Evolutionary conservation across 2,329 filamentous ascomycete genomes (phyloP).

Genomic region (Elsinoe arachidis): DNA sequence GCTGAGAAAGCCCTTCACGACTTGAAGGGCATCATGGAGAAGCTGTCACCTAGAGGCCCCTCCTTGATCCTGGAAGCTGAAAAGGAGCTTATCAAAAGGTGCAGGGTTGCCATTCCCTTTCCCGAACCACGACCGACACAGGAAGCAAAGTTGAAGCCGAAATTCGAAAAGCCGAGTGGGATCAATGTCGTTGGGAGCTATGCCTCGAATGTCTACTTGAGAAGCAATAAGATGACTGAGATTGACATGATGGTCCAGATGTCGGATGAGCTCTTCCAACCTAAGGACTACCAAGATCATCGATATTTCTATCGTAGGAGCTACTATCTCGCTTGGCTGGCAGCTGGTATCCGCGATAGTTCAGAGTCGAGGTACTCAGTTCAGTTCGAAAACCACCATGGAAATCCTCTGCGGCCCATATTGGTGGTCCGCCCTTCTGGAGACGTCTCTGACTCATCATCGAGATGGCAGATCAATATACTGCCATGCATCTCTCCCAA

Average conservation of each 20-base stretch:
- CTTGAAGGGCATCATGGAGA: conserved; percentile 50
- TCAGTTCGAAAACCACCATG: conserved; percentile 24
- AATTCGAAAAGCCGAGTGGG: conserved; percentile 64
- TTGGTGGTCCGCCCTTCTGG: conserved; percentile 38
- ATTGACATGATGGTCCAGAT: conserved; percentile 85
- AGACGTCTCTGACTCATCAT: conserved; percentile 21
- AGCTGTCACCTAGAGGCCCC: conserved; percentile 43
- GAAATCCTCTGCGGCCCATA: conserved; percentile 56
- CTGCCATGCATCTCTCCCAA: conserved; percentile 63
- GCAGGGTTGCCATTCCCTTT: conserved; percentile 69
- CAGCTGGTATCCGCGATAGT: conserved; percentile 56
- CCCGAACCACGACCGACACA: conserved; percentile 68
- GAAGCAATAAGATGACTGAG: conserved; percentile 47
- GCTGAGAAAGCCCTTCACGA: conserved; percentile 47
- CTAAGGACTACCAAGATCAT: conserved; percentile 89
- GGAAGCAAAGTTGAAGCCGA: conserved; percentile 72
- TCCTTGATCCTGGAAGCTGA: conserved; percentile 56
- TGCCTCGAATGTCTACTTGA: conserved; percentile 63
- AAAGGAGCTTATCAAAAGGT: conserved; percentile 55
- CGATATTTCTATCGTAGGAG: conserved; percentile 92
- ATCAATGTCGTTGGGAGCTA: conserved; percentile 89
- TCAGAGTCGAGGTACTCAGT: conserved; percentile 50
- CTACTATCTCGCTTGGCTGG: conserved; percentile 79
- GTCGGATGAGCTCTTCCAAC: conserved; percentile 69
- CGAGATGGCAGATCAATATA: conserved; percentile 58